phyloP scores from a whole-genome alignment of 371 early-diverging fungal genomes.

The Smittium mucronatum region DNA sequence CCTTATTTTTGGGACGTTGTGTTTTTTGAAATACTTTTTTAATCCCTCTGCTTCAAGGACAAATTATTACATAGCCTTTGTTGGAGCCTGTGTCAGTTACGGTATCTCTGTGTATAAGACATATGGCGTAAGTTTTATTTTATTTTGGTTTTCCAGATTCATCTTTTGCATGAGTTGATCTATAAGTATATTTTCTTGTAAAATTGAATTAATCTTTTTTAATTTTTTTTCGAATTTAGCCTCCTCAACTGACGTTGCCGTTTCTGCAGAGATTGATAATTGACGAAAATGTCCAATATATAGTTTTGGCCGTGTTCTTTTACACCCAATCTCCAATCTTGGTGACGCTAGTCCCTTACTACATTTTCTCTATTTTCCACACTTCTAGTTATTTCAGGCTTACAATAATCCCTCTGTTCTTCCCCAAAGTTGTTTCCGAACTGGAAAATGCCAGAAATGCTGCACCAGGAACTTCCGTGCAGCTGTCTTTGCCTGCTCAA shows the following conservation, averaged over 20 bases:
- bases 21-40: conserved; percentile 22
- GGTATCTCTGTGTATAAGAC: conserved; percentile 79
- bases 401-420: conserved; percentile 53
- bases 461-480: conserved; percentile 14
- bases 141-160: neutral
- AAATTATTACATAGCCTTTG: conserved; percentile 46
- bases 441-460: conserved; percentile 23
- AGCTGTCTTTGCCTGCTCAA: conserved; percentile 25
- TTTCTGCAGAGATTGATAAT: conserved; percentile 54
- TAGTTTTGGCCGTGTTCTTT: conserved; percentile 70
- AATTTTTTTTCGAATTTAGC: conserved; percentile 14
- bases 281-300: conserved; percentile 82
- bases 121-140: conserved; percentile 19
- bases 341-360: conserved; percentile 70
- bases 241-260: conserved; percentile 44
- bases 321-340: conserved; percentile 50
- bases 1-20: conserved; percentile 21
- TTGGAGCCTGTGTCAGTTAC: conserved; percentile 65
- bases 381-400: conserved; percentile 60
- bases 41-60: conserved; percentile 21
- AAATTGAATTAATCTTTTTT: conserved; percentile 3
- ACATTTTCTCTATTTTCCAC: conserved; percentile 74
- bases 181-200: conserved; percentile 13
- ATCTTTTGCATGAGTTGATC: neutral
- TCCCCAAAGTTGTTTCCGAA: conserved; percentile 41